Conservation (phyloP, 2,329 filamentous ascomycete genomes). For the Zasmidium citrigriseum region DNA sequence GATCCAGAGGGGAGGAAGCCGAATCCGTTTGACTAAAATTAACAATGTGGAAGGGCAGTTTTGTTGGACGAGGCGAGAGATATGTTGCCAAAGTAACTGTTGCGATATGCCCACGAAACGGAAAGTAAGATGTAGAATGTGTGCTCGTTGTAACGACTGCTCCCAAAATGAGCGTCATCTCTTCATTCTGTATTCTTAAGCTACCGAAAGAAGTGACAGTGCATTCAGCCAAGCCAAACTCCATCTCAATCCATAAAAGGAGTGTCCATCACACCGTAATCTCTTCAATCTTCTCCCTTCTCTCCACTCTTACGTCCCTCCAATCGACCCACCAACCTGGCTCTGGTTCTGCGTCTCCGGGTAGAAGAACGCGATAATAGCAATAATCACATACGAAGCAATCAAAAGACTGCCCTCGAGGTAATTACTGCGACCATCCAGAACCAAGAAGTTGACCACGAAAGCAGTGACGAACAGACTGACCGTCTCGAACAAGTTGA, state of each 20-base stretch:
- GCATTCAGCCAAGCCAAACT: neutral
- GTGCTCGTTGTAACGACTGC: neutral
- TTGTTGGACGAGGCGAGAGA: no score
- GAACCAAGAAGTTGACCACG: constrained; percentile 82
- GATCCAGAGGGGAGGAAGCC: neutral
- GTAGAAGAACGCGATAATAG: constrained; percentile 55
- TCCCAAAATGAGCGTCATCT: neutral
- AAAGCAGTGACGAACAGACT: constrained; percentile 81
- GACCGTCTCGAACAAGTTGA: constrained; percentile 64
- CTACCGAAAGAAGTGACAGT: constrained; percentile 2
- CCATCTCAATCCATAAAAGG: neutral
- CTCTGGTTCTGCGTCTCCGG: constrained; percentile 45
- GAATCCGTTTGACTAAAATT: neutral
- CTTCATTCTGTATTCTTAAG: neutral
- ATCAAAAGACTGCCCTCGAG: constrained; percentile 76
- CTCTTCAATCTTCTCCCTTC: neutral
- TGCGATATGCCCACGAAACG: no score
- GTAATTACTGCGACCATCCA: constrained; percentile 81
- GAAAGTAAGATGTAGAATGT: neutral
- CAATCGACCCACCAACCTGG: constrained; percentile 41
- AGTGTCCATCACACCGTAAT: neutral
- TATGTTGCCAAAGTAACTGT: neutral
- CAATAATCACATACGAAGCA: constrained; percentile 78
- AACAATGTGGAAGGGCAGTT: no score
- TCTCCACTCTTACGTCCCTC: neutral